Evolutionary conservation across 257 asterid genomes (phyloP).

Genomic region (Mitragyna speciosa): DNA sequence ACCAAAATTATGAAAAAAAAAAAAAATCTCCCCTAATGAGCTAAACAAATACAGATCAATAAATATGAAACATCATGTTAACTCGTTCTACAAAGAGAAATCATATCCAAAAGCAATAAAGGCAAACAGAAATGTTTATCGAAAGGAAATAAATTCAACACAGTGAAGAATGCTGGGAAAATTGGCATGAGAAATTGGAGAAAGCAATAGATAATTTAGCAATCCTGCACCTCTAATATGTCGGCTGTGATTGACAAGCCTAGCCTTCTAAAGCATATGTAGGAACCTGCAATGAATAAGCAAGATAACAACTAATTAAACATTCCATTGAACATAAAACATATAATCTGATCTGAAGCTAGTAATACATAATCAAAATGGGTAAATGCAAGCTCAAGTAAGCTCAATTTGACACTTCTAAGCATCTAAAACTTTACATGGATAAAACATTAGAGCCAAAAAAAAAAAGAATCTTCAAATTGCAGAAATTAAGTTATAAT

Average conservation of each 20-base stretch:
- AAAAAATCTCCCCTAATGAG: background rate
- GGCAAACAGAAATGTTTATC: background rate
- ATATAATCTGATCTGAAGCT: background rate
- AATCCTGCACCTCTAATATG: constrained; percentile 20
- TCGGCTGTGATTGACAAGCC: constrained; percentile 29
- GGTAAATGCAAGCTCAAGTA: background rate
- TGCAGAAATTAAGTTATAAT: no score
- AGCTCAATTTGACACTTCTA: background rate
- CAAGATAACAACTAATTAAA: constrained; percentile 1
- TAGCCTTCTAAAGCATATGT: constrained; percentile 76
- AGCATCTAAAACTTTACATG: background rate
- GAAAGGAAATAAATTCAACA: background rate
- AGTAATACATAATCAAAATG: background rate
- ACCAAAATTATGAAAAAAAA: background rate
- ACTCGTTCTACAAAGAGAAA: background rate
- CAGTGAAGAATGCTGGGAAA: background rate
- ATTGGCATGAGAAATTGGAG: background rate
- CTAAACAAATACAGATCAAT: no score
- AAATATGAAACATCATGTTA: background rate
- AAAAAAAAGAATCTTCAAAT: background rate
- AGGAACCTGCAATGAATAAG: constrained; percentile 54
- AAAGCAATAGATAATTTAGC: constrained; percentile 28
- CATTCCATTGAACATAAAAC: background rate
- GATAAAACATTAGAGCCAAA: background rate
- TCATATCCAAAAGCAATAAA: background rate